Evolutionary conservation across 31 red algal species (phyloP), one percentile per base, ranked within the genome.

Genomic region (Odonthalia washingtoniensis): DNA sequence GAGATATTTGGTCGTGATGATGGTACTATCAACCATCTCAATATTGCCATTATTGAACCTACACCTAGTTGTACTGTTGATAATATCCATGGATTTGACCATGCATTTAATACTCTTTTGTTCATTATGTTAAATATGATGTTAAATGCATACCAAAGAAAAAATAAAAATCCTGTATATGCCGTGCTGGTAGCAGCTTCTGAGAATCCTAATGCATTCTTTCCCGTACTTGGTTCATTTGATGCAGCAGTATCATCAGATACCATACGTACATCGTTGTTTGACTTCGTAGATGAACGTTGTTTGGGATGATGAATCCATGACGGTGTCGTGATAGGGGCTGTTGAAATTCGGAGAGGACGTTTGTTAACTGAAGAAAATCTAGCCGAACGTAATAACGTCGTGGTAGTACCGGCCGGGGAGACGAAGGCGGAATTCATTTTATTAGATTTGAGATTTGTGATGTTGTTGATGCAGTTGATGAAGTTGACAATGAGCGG

Each of bases 41-140:
- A 57, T 27, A 97, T 57, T 34, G 89, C 84, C 78, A 93, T 95
- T 33, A 93, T 27, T 5, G 80, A 63, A 68, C 98, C 98, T 37
- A 99, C 68, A 34, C 79, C 75, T 17, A 99, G 86, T 69, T 99
- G 98, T 16, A 93, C 52, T 92, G 91, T 95, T 38, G 93, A 85
- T 36, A 96, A 76, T 57, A 95, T 91, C 95, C 95, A 97, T 38
- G 94, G 94, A 38, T 87, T 44, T 26, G 94, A 84, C 40, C 86
- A 90, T 70, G 76, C 84, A 66, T 97, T 99, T 83, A 99, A 75
- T n/a, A 97, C 89, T 60, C 67, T 93, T 83, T 99, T 99, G 85
- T 99, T 99, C 57, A 91, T 74, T 43, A 98, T 91, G 78, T 98
- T 98, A 86, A 94, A 98, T 45, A 98, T 87, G 67, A 98, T 96